These are phyloP conservation scores for Vigna nakashimae DNA, from an alignment of 306 rosid species.

Conservation along the genomic window DNA sequence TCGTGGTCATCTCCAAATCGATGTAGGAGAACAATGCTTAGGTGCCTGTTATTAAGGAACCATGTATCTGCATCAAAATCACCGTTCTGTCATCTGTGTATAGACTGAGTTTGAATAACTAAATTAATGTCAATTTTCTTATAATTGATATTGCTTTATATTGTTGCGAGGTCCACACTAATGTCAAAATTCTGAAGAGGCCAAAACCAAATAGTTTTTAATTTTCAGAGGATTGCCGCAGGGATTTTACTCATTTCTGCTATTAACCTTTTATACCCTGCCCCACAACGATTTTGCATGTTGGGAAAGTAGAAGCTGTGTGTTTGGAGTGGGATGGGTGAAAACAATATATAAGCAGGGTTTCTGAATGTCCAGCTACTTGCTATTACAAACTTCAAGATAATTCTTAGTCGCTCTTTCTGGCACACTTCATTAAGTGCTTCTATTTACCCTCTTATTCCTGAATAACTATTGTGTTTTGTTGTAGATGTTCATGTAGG, in stretches of 20 bases:
- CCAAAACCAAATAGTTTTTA: not conserved
- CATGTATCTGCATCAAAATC: not conserved
- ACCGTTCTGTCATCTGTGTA: not conserved
- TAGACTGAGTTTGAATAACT: not conserved
- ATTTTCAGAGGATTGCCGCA: not conserved
- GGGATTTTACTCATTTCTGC: not conserved
- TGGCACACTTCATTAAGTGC: slow-evolving; percentile 1
- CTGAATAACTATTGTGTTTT: slow-evolving; percentile 20
- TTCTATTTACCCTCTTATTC: not conserved
- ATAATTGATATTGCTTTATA: not conserved
- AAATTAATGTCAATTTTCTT: not conserved
- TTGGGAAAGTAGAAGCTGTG: slow-evolving; percentile 8
- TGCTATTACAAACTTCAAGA: not conserved
- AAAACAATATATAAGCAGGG: slow-evolving; percentile 22
- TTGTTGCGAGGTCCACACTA: not conserved
- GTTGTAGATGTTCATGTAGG: slow-evolving; percentile 14
- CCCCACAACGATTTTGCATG: slow-evolving; percentile 18
- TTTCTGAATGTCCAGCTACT: slow-evolving; percentile 3
- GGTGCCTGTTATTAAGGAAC: not conserved
- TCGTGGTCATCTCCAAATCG: slow-evolving; percentile 3
- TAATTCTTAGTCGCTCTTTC: not conserved
- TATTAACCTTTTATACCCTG: not conserved
- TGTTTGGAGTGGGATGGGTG: slow-evolving; percentile 15
- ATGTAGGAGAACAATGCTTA: slow-evolving; percentile 14
- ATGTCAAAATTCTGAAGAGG: slow-evolving; percentile 8